These are phyloP conservation scores for Plantago coronopus DNA, from an alignment of 305 asterid genomes.

Conservation along the genomic window DNA sequence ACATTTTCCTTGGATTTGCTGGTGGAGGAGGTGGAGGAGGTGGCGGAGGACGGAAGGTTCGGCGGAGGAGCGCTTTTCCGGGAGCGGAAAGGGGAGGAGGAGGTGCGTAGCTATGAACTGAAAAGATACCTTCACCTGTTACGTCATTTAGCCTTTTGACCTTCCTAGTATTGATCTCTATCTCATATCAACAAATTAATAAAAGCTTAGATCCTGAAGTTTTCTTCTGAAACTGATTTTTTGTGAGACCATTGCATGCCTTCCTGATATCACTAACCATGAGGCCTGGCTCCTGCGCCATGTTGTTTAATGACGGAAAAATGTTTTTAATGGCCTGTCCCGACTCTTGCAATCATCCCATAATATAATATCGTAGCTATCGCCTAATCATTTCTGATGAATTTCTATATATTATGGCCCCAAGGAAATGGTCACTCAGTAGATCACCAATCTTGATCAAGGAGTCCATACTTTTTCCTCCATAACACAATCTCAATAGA, in stretches of 20 bases:
- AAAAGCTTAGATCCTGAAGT: too few relatives aligned
- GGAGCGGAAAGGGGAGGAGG: constrained; percentile 73
- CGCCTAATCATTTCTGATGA: not conserved
- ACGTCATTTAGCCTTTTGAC: too few relatives aligned
- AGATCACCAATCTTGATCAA: not conserved
- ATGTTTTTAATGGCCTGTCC: too few relatives aligned
- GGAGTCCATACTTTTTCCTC: too few relatives aligned
- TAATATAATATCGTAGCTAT: too few relatives aligned
- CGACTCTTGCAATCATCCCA: not conserved
- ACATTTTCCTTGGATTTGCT: constrained; percentile 60
- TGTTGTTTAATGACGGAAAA: not conserved
- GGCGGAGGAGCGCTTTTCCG: constrained; percentile 45
- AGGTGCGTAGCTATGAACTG: constrained; percentile 32
- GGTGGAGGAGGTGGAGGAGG: constrained; percentile 31
- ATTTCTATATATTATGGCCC: not conserved
- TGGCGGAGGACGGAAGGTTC: constrained; percentile 29
- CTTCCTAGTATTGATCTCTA: too few relatives aligned
- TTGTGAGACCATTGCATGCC: too few relatives aligned
- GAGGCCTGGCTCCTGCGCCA: not conserved
- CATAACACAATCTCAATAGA: too few relatives aligned
- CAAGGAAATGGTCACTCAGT: not conserved
- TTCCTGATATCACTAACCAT: not conserved
- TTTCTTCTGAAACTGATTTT: too few relatives aligned
- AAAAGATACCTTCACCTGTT: not conserved
- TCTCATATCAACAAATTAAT: too few relatives aligned